These are phyloP conservation scores for Talaromyces ruber DNA, from an alignment of 495 filamentous ascomycete species.

Conservation along the genomic window DNA sequence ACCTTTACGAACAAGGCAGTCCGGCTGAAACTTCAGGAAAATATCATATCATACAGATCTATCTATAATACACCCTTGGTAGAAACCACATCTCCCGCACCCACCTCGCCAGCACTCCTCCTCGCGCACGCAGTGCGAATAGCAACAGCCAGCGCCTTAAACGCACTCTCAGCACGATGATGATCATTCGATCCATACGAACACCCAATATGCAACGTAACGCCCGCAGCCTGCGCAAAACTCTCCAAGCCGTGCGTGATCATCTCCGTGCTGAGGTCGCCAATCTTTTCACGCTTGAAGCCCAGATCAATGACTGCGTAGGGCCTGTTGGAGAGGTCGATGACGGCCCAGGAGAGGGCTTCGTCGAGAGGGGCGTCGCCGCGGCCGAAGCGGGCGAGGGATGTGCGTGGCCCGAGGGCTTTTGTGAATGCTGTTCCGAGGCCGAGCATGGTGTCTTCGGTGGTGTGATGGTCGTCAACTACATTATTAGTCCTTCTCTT, in stretches of 20 bases:
- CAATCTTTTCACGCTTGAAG: slow-evolving; percentile 82
- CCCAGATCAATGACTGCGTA: slow-evolving; percentile 75
- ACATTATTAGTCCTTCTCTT: background rate
- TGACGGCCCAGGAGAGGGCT: slow-evolving; percentile 84
- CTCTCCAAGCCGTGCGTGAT: slow-evolving; percentile 89
- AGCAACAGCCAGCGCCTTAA: slow-evolving; percentile 91
- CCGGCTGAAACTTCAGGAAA: background rate
- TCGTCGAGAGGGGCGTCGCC: slow-evolving; percentile 93
- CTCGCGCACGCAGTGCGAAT: slow-evolving; percentile 63
- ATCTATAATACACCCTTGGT: slow-evolving; percentile 69
- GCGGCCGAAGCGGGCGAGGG: slow-evolving; percentile 80
- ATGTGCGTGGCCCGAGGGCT: slow-evolving; percentile 65
- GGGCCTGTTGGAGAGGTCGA: slow-evolving; percentile 88
- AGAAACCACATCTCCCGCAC: slow-evolving; percentile 85
- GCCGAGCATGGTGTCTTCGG: slow-evolving; percentile 91
- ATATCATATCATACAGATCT: background rate
- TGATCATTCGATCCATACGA: slow-evolving; percentile 88
- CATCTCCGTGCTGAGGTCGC: slow-evolving; percentile 91
- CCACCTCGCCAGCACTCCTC: slow-evolving; percentile 62
- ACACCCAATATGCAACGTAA: slow-evolving; percentile 90
- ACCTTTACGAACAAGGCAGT: too few species aligned
- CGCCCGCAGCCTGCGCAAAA: slow-evolving; percentile 83
- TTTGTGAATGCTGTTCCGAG: slow-evolving; percentile 76
- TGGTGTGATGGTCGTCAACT: slow-evolving; percentile 99
- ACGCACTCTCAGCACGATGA: slow-evolving; percentile 91